Evolutionary conservation across 179 eudicot genomes (phyloP).

Genomic region (Pouteria campechiana): DNA sequence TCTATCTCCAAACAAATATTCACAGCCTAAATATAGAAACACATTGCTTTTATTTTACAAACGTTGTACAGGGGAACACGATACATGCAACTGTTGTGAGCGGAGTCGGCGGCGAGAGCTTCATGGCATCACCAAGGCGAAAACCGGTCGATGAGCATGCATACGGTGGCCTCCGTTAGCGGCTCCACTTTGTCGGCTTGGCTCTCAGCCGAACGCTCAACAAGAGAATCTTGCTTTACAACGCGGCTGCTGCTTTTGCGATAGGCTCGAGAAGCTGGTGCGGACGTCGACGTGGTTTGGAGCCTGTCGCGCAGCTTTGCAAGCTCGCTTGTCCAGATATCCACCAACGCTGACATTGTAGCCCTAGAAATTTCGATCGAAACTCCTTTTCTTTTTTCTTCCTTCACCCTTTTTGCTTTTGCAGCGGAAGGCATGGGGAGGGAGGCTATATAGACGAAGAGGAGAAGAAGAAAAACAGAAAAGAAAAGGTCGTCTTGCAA

Average conservation of each 20-base stretch:
- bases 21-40: too few relatives aligned
- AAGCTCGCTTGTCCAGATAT: conserved; percentile 23
- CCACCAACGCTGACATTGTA: conserved; percentile 16
- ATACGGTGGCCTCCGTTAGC: conserved; percentile 34
- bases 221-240: too few relatives aligned
- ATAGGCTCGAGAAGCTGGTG: neutral
- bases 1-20: too few relatives aligned
- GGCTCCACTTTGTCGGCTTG: conserved; percentile 4
- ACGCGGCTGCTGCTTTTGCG: neutral
- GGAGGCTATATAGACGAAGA: too few relatives aligned
- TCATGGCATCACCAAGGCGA: conserved; percentile 20
- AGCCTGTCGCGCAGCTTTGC: conserved; percentile 11
- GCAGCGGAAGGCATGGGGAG: neutral
- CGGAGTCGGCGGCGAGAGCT: too few relatives aligned
- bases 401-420: too few relatives aligned
- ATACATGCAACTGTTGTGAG: too few relatives aligned
- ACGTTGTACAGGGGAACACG: too few relatives aligned
- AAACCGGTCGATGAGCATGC: conserved; percentile 48
- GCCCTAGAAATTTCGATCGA: neutral
- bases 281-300: too few relatives aligned
- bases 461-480: too few relatives aligned
- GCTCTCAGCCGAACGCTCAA: neutral
- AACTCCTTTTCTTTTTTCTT: neutral
- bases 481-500: too few relatives aligned
- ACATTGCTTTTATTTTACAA: too few relatives aligned